These are phyloP conservation scores for Silene vulgaris DNA, from an alignment of 179 eudicot species.

Conservation along the genomic window DNA sequence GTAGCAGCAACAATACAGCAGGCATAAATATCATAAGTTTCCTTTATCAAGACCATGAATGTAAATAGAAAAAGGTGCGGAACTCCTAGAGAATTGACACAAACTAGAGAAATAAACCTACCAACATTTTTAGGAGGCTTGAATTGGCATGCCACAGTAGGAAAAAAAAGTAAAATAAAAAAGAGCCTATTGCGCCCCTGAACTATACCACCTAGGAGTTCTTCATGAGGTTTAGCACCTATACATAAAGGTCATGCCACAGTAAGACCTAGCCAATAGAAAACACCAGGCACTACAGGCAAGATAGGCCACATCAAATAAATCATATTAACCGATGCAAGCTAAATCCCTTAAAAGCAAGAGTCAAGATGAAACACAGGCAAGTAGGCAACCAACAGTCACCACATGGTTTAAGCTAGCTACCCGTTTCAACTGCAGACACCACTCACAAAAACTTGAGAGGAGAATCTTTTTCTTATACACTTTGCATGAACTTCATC, in stretches of 20 bases:
- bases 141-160: conserved; percentile 32
- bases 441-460: not conserved
- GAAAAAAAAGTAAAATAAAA: conserved; percentile 13
- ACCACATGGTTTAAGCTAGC: not conserved
- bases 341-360: not conserved
- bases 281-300: not conserved
- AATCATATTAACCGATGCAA: not conserved
- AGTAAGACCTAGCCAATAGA: conserved; percentile 12
- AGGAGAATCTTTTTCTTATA: not conserved
- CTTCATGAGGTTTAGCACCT: conserved; percentile 39
- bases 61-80: not conserved
- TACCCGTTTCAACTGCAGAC: not conserved
- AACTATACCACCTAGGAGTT: conserved; percentile 22
- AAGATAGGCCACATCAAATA: conserved; percentile 4
- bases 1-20: not conserved
- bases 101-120: conserved; percentile 22
- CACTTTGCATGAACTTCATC: conserved; percentile 1
- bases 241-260: conserved; percentile 20
- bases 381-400: not conserved
- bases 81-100: conserved; percentile 10
- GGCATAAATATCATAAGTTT: not conserved
- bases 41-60: not conserved
- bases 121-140: conserved; percentile 43
- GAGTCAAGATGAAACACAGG: not conserved
- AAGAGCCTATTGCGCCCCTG: conserved; percentile 44